Base-by-base conservation (phyloP, 83 land plant species). In the Larix sibirica region DNA sequence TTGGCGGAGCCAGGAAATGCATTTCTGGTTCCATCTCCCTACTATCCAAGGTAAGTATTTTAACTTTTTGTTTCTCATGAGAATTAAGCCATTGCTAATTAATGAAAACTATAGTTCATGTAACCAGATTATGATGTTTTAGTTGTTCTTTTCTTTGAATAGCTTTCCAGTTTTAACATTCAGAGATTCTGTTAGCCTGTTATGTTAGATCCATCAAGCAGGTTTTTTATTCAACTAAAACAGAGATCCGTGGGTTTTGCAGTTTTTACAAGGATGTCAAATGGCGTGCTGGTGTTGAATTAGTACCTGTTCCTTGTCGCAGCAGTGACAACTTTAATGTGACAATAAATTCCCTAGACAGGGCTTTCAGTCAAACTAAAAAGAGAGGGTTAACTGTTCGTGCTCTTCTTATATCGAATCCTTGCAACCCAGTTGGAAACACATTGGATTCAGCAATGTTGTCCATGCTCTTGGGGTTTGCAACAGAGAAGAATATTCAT, bases 11-110 rank as follows among this genome's bases (percentile, higher is more conserved):
- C 91, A 23, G 98, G 98, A 76, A 88, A 92, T 90, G 96, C 94
- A 80, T 89, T 95, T 82, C 90, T 95, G 79, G 92, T 95, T 77
- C 98, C 98, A n/a, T 84, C 98, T 20, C 98, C 98, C 23, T 95
- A 92, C 85, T 89, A 90, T 79, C 95, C 98, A 24, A 86, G 93
- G 98, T 92, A 88, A 85, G 40, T 61, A 36, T 23, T 80, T 17
- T 47, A 73, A 40, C 77, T 8, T 21, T n/a, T 73, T 73, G 14
- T 73, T 40, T 73, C 20, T 10, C 28, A 20, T 24, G n/a, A 42
- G 54, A 47, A 71, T 3, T 50, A 40, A 38, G 1, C n/a, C 14
- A 7, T 14, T 73, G 16, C 3, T 73, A 21, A 73, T 44, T 33
- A 44, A 40, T 20, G 13, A 21, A 9, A 73, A 44, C 10, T 38